Evolutionary conservation across 148 eudicot species (phyloP).

Genomic region (Vaccinium darrowii): DNA sequence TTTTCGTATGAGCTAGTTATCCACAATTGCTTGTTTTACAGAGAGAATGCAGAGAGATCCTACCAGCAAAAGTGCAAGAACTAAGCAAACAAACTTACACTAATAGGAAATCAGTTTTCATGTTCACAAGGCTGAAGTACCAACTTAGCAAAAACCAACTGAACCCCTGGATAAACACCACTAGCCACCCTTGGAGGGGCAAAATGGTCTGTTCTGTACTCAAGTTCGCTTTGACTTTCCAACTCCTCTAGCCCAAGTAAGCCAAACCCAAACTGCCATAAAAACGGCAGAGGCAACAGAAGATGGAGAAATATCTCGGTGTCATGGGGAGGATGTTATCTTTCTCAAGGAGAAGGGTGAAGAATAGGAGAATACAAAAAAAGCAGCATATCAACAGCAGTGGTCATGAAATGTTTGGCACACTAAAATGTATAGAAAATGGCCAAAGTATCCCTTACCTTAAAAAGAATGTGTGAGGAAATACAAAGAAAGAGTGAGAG

Average conservation of each 20-base stretch:
- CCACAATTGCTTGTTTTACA: slow-evolving; percentile 25
- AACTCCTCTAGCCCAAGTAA: slow-evolving; percentile 43
- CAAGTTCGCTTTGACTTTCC: slow-evolving; percentile 38
- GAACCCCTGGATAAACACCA: slow-evolving; percentile 44
- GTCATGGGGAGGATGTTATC: neutral
- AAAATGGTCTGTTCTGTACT: slow-evolving; percentile 28
- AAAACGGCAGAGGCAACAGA: slow-evolving; percentile 44
- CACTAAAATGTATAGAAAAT: slow-evolving; percentile 61
- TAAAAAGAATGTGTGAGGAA: neutral
- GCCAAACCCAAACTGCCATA: slow-evolving; percentile 51
- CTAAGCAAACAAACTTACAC: slow-evolving; percentile 36
- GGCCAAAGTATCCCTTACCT: slow-evolving; percentile 12
- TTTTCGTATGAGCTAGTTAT: slow-evolving; percentile 36
- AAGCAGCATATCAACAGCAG: slow-evolving; percentile 51
- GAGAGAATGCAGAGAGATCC: slow-evolving; percentile 35
- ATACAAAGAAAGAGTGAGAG: neutral
- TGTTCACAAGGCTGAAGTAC: slow-evolving; percentile 40
- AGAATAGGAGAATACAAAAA: slow-evolving; percentile 41
- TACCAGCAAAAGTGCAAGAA: slow-evolving; percentile 37
- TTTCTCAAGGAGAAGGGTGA: slow-evolving; percentile 17
- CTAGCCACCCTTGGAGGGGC: slow-evolving; percentile 60
- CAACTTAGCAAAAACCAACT: slow-evolving; percentile 52
- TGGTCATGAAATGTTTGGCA: slow-evolving; percentile 44
- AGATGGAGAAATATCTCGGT: slow-evolving; percentile 29
- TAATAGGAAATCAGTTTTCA: slow-evolving; percentile 15